Percentiles rank a stretch among this genome's conserved stretches.
Conservation (phyloP, 2,329 filamentous ascomycete genomes). For the Blastomyces parvus region DNA sequence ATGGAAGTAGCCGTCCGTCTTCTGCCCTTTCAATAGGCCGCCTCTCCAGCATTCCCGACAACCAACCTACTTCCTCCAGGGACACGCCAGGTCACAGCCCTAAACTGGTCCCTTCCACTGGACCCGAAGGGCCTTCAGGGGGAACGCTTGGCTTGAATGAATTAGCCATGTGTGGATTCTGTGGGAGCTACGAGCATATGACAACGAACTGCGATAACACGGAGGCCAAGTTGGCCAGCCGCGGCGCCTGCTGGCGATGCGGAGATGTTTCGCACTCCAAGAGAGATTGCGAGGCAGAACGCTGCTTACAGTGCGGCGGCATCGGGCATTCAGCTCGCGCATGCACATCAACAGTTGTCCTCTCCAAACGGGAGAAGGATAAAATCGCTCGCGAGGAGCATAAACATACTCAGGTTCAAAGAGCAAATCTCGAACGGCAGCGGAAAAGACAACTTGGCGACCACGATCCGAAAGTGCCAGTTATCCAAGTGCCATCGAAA, state of each 20-base stretch:
- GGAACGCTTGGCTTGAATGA: slow-evolving; percentile 37
- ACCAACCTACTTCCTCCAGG: neutral
- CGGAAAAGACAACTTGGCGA: slow-evolving; percentile 35
- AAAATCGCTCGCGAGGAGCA: slow-evolving; percentile 31
- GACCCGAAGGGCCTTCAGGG: slow-evolving; percentile 34
- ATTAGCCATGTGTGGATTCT: slow-evolving; percentile 35
- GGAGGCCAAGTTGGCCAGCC: slow-evolving; percentile 30
- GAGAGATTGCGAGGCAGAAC: slow-evolving; percentile 30
- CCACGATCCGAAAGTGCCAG: slow-evolving; percentile 38
- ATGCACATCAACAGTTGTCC: slow-evolving; percentile 27
- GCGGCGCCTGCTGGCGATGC: slow-evolving; percentile 37
- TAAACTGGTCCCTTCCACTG: slow-evolving; percentile 19
- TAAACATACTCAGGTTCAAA: slow-evolving; percentile 26
- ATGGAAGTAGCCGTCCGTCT: slow-evolving; percentile 26
- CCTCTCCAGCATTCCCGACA: slow-evolving; percentile 8
- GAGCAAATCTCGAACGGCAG: slow-evolving; percentile 30
- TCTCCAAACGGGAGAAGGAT: slow-evolving; percentile 31
- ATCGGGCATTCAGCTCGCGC: slow-evolving; percentile 31
- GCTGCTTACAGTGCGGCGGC: slow-evolving; percentile 38
- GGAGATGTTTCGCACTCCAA: slow-evolving; percentile 31
- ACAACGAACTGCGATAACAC: slow-evolving; percentile 39
- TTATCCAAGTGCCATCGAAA: slow-evolving; percentile 25
- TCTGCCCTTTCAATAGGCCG: slow-evolving; percentile 20
- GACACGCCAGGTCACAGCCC: slow-evolving; percentile 14
- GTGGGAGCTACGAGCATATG: slow-evolving; percentile 38